phyloP scores from a whole-genome alignment of 352 stramenopile species.

The Blastocystis hominis region DNA sequence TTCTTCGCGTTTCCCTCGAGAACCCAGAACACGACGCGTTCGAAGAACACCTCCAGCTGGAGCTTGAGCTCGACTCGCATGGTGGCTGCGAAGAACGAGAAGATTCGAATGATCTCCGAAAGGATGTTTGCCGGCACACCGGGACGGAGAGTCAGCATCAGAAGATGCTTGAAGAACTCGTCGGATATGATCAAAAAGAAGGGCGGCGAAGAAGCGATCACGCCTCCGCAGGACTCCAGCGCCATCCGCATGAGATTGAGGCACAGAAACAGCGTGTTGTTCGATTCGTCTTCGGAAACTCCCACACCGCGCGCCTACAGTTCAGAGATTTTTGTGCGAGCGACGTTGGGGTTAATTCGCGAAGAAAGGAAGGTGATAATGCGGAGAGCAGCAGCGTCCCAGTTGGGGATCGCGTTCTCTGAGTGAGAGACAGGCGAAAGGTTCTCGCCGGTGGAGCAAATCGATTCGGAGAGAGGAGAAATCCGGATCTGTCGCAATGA shows the following conservation, averaged over 20 bases:
- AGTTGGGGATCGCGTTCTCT: not conserved
- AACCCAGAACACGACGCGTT: constrained; percentile 30
- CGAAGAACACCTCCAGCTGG: constrained; percentile 48
- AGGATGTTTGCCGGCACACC: not conserved
- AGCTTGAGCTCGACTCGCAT: constrained; percentile 46
- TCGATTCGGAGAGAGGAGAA: not conserved
- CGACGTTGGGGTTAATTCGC: constrained; percentile 43
- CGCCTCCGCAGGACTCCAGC: constrained; percentile 34
- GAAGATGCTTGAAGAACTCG: constrained; percentile 55
- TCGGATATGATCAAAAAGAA: constrained; percentile 52
- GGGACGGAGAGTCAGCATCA: constrained; percentile 39
- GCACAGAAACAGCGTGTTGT: constrained; percentile 46
- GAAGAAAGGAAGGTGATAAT: constrained; percentile 54
- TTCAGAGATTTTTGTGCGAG: not conserved
- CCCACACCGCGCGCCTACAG: constrained; percentile 43
- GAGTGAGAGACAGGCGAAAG: not conserved
- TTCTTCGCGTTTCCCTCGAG: constrained; percentile 20
- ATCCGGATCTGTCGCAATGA: not conserved
- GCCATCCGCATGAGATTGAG: constrained; percentile 52
- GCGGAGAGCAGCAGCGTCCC: constrained; percentile 14
- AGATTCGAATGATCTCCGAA: constrained; percentile 44
- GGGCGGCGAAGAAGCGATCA: constrained; percentile 15
- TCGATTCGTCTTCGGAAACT: constrained; percentile 56
- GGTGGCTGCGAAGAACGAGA: constrained; percentile 30
- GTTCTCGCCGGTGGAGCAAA: not conserved